Base-by-base conservation (phyloP, 352 stramenopile species). In the Pythium utonaiense region DNA sequence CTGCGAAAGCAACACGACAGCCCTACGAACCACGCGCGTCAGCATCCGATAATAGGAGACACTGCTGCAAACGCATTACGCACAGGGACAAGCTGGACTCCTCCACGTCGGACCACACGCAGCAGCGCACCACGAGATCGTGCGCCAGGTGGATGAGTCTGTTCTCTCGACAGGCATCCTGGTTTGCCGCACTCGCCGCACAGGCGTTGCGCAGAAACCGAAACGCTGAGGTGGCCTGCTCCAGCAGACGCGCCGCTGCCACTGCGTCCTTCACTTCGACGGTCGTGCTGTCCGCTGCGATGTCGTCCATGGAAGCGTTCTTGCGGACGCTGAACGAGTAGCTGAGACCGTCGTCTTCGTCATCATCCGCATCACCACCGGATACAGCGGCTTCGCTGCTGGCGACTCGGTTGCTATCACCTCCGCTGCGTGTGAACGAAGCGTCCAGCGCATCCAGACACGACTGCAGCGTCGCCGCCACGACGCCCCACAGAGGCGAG, bases 181-280 rank as follows among this genome's bases (percentile, higher is more conserved):
- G 84, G 49, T 89, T 94, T 25, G 57, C 36, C 1, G 33, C 55
- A 44, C 66, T 75, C 21, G 66, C 61, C 0, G 63, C 84, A 52
- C 80, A 94, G 1, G 83, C 80, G 50, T 90, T 92, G 49, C 84
- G 84, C 16, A 92, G 62, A 30, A 92, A 87, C 0, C 84, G 80
- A 34, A 91, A 83, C 13, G 69, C 74, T 10, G 68, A 82, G 17
- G 74, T 89, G 2, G 64, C 38, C 3, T 30, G 51, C 5, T 69
- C 55, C 24, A 85, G 17, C 10, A 58, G 38, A 7, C 30, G 28
- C 6, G 57, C 8, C 1, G 52, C 58, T 16, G 33, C 56, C 0
- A 17, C 38, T 1, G 45, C 31, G 22, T 83, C 58, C 30, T 14
- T 21, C 6, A 87, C 71, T 4, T 70, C 53, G 25, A 81, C 55